These are phyloP conservation scores for Diaporthe vaccinii DNA, from an alignment of 2,329 filamentous ascomycete species.

Conservation along the genomic window DNA sequence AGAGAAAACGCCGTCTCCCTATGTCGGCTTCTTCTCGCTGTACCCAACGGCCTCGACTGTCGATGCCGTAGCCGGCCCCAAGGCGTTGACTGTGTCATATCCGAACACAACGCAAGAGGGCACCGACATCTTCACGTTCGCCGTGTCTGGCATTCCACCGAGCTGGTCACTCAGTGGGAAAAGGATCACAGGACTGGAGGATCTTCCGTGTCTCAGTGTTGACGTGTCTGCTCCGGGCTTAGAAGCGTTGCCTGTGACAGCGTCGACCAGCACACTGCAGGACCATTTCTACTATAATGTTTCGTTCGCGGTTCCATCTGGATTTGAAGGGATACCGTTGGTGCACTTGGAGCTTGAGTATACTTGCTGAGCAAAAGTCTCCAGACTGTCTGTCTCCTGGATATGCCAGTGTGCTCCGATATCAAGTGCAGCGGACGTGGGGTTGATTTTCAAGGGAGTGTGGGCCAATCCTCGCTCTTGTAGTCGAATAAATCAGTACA, in stretches of 20 bases:
- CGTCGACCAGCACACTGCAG: constrained; percentile 53
- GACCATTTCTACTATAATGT: constrained; percentile 61
- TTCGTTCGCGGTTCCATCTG: constrained; percentile 57
- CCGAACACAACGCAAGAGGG: constrained; percentile 56
- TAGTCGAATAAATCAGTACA: not conserved
- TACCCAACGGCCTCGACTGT: constrained; percentile 60
- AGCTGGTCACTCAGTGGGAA: constrained; percentile 52
- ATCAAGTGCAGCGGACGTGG: too few species aligned
- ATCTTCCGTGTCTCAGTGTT: constrained; percentile 56
- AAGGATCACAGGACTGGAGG: constrained; percentile 49
- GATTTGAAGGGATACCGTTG: constrained; percentile 51
- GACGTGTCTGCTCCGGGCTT: constrained; percentile 55
- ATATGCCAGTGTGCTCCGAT: too few species aligned
- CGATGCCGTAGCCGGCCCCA: constrained; percentile 53
- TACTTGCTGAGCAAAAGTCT: constrained; percentile 22
- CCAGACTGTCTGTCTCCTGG: too few species aligned
- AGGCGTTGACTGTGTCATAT: constrained; percentile 52
- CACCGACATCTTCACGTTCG: constrained; percentile 55
- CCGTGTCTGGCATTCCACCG: constrained; percentile 54
- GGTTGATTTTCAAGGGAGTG: too few species aligned
- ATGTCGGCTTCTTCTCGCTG: constrained; percentile 55
- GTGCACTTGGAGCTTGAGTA: constrained; percentile 34
- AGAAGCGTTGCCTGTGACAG: constrained; percentile 49
- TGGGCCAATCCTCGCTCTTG: too few species aligned
- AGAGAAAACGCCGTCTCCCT: constrained; percentile 54